These are phyloP conservation scores for Diplocarpon mali DNA, from an alignment of 2,329 filamentous ascomycete species.

Conservation along the genomic window DNA sequence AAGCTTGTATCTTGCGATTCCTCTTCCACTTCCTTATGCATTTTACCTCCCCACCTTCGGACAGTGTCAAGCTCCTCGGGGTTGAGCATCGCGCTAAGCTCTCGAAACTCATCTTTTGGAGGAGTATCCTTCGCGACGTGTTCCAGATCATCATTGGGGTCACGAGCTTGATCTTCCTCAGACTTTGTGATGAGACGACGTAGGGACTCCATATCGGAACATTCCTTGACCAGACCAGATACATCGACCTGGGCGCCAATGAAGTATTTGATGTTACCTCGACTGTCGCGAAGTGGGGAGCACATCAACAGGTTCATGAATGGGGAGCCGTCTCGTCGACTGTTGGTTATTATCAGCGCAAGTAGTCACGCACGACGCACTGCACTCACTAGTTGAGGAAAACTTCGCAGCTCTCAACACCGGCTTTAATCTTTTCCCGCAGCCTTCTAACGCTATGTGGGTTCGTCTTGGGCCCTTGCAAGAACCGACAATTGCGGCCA, in stretches of 20 bases:
- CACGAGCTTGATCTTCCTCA: slow-evolving; percentile 24
- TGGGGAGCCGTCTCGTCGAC: slow-evolving; percentile 52
- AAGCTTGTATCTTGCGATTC: slow-evolving; percentile 30
- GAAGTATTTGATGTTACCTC: slow-evolving; percentile 50
- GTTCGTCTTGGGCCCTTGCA: slow-evolving; percentile 65
- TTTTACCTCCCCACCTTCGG: slow-evolving; percentile 49
- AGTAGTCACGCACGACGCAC: not conserved
- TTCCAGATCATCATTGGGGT: slow-evolving; percentile 9
- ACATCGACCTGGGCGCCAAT: slow-evolving; percentile 57
- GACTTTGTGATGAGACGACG: slow-evolving; percentile 32
- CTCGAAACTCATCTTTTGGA: slow-evolving; percentile 51
- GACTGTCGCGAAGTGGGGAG: slow-evolving; percentile 50
- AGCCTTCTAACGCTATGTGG: slow-evolving; percentile 50
- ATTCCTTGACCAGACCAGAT: slow-evolving; percentile 51
- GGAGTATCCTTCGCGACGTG: slow-evolving; percentile 6
- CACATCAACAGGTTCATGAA: slow-evolving; percentile 59
- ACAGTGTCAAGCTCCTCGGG: slow-evolving; percentile 54
- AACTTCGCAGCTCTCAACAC: slow-evolving; percentile 62
- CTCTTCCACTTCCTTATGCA: slow-evolving; percentile 42
- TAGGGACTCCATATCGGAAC: slow-evolving; percentile 47
- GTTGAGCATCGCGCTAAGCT: slow-evolving; percentile 61
- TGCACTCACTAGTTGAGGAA: slow-evolving; percentile 57
- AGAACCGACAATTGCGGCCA: slow-evolving; percentile 67
- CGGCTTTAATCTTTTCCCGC: slow-evolving; percentile 46
- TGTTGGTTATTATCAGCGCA: slow-evolving; percentile 19